phyloP scores from a whole-genome alignment of 2,329 filamentous ascomycete genomes.

The Didymella glomerata region DNA sequence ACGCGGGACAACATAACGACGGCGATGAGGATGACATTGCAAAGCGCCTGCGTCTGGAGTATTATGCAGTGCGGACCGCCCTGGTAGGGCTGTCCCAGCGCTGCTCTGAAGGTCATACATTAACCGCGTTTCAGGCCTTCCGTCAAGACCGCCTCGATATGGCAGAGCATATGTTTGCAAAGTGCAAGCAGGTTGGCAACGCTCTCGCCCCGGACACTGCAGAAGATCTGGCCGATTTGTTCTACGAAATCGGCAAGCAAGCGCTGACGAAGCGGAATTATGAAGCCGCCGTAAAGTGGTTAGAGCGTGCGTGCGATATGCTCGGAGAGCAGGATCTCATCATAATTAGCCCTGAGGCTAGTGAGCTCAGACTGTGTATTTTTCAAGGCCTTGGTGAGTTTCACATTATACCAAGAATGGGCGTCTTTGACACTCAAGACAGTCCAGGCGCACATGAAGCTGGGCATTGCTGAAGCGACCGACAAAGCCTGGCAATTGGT shows the following conservation, averaged over 20 bases:
- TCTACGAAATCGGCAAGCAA: conserved; percentile 76
- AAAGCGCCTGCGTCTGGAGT: conserved; percentile 64
- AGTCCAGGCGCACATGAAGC: conserved; percentile 64
- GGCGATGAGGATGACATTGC: conserved; percentile 43
- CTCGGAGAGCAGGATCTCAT: conserved; percentile 66
- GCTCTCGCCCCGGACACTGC: conserved; percentile 59
- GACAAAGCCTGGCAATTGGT: conserved; percentile 66
- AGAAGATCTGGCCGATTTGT: conserved; percentile 71
- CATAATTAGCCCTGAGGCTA: conserved; percentile 64
- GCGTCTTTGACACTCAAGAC: conserved; percentile 43
- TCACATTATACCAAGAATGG: too few species aligned
- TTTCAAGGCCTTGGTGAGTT: conserved; percentile 63
- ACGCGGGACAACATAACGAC: conserved; percentile 24
- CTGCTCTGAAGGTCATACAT: background rate
- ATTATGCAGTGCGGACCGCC: conserved; percentile 70
- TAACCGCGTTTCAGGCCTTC: conserved; percentile 67
- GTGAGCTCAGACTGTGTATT: conserved; percentile 72
- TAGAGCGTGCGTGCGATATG: conserved; percentile 70
- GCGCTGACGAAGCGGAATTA: conserved; percentile 63
- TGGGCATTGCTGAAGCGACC: conserved; percentile 56
- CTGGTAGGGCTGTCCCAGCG: conserved; percentile 61
- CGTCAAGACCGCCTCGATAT: conserved; percentile 75
- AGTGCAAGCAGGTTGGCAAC: conserved; percentile 56
- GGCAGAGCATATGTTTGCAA: conserved; percentile 79
- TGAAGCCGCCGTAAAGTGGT: conserved; percentile 72